A percentile compares a stretch with the other conserved stretches of the same genome.
These are phyloP conservation scores for Auriculariales sp. DNA, from an alignment of 768 basidiomycete species.

Conservation along the genomic window DNA sequence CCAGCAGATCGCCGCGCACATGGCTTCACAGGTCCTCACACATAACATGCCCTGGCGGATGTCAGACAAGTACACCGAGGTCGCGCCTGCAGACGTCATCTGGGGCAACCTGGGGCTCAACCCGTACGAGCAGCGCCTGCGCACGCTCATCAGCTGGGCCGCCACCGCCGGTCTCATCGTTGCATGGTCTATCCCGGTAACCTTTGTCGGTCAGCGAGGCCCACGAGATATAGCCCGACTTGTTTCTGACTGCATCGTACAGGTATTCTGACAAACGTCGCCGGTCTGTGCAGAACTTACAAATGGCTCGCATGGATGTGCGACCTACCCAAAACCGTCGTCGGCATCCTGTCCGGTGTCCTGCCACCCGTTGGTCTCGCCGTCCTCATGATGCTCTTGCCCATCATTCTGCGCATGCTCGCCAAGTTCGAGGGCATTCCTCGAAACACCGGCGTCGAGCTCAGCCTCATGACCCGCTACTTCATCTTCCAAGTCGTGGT, in stretches of 20 bases:
- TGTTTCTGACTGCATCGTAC: conserved; percentile 52
- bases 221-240: neutral
- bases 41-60: conserved; percentile 80
- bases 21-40: conserved; percentile 59
- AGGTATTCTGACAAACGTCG: conserved; percentile 72
- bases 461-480: conserved; percentile 83
- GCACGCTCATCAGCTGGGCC: conserved; percentile 53
- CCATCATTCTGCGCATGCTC: conserved; percentile 64
- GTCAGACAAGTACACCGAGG: conserved; percentile 62
- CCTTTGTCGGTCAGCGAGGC: conserved; percentile 9
- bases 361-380: conserved; percentile 79
- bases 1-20: conserved; percentile 82
- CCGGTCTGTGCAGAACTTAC: conserved; percentile 45
- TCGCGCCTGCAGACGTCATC: conserved; percentile 78
- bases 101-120: conserved; percentile 86
- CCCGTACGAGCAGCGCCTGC: conserved; percentile 69
- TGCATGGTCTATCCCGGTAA: conserved; percentile 76
- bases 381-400: conserved; percentile 78
- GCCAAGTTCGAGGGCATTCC: conserved; percentile 86
- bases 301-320: conserved; percentile 80
- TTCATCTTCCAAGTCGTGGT: conserved; percentile 89
- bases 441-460: conserved; percentile 65
- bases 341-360: conserved; percentile 82
- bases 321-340: conserved; percentile 40
- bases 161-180: conserved; percentile 70